A percentile compares a stretch with the other conserved stretches of the same genome.
These are phyloP conservation scores for Centaurea solstitialis DNA, from an alignment of 129 eudicot genomes.

Conservation along the genomic window DNA sequence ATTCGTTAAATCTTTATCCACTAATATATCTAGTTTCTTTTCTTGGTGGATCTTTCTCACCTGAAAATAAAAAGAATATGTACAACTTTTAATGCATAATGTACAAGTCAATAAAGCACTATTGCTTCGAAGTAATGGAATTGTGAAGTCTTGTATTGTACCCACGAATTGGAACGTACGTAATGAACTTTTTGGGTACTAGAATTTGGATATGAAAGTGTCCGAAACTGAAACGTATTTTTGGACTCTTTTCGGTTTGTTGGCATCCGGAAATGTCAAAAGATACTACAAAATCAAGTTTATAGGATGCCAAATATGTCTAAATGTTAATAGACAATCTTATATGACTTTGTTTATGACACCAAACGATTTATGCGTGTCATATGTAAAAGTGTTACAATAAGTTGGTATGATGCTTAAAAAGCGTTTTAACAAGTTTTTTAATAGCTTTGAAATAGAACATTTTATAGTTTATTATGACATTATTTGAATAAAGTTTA, in stretches of 20 bases:
- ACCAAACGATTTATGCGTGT: not conserved
- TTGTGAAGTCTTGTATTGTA: not conserved
- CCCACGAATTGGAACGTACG: not conserved
- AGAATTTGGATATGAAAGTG: not conserved
- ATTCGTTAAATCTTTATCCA: slow-evolving; percentile 63
- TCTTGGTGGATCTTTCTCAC: slow-evolving; percentile 75
- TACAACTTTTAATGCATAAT: not conserved
- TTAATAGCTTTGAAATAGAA: not conserved
- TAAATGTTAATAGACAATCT: not conserved
- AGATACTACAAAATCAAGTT: no score
- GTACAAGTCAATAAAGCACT: not conserved
- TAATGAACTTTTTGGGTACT: no score
- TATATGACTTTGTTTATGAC: not conserved
- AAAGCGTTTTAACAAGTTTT: no score
- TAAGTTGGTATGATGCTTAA: not conserved
- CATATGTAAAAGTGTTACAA: not conserved
- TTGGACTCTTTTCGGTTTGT: not conserved
- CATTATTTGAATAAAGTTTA: not conserved
- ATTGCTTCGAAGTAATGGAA: not conserved
- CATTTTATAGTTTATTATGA: no score
- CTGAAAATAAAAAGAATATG: slow-evolving; percentile 28
- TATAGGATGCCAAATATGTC: not conserved
- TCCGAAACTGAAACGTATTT: not conserved
- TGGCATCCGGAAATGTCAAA: not conserved
- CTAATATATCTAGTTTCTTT: slow-evolving; percentile 71